These are phyloP conservation scores for Fusarium goolgardi DNA, from an alignment of 2,329 filamentous ascomycete species.

Conservation along the genomic window DNA sequence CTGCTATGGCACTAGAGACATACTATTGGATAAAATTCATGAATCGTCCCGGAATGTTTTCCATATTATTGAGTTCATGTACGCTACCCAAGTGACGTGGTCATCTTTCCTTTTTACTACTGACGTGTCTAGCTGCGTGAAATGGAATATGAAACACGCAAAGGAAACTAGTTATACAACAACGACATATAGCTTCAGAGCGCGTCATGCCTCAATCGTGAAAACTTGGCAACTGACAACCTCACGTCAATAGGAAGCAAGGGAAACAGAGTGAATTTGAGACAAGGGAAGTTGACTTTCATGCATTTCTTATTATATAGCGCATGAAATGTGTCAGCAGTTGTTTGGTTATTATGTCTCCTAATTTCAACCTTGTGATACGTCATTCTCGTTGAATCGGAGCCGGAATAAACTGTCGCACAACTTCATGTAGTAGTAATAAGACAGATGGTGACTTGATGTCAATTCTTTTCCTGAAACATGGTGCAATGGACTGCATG, in stretches of 20 bases:
- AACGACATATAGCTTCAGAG: not conserved
- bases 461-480: too few relatives aligned
- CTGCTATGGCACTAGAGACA: not conserved
- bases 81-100: not conserved
- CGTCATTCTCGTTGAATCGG: not conserved
- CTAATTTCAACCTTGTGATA: not conserved
- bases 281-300: not conserved
- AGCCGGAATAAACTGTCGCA: rapidly evolving
- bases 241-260: rapidly evolving
- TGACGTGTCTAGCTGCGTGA: conserved; percentile 7
- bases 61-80: rapidly evolving
- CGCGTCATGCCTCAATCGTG: not conserved
- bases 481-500: too few relatives aligned
- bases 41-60: too few relatives aligned
- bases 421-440: not conserved
- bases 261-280: rapidly evolving
- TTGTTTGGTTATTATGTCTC: not conserved
- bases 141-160: conserved; percentile 1
- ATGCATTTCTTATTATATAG: rapidly evolving
- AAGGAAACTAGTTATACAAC: not conserved
- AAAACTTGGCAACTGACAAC: not conserved
- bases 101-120: not conserved
- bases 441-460: too few relatives aligned
- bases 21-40: rapidly evolving
- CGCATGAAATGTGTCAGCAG: not conserved